phyloP scores from a whole-genome alignment of 164 flowering plant genomes.

The Litsea cubeba region DNA sequence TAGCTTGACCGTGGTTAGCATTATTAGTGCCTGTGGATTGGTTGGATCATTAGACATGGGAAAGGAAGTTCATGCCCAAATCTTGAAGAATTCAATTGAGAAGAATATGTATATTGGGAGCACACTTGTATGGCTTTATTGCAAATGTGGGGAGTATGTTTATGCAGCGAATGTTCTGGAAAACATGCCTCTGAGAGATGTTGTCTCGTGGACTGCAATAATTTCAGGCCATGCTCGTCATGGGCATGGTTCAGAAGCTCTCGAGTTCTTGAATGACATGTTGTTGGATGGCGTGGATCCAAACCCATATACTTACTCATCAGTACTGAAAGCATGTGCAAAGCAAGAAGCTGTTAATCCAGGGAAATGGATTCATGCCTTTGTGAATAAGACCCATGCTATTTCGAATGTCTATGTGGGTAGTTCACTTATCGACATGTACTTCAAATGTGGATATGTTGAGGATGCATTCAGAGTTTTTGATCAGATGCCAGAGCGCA shows the following conservation, averaged over 20 bases:
- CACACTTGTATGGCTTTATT: slow-evolving; percentile 82
- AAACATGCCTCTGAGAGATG: slow-evolving; percentile 66
- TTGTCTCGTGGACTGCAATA: slow-evolving; percentile 82
- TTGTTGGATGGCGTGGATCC: slow-evolving; percentile 75
- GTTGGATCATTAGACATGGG: slow-evolving; percentile 43
- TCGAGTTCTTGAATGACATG: slow-evolving; percentile 60
- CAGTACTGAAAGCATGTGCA: slow-evolving; percentile 84
- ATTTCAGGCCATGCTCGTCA: slow-evolving; percentile 63
- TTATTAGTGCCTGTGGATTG: slow-evolving; percentile 73
- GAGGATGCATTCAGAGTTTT: slow-evolving; percentile 69
- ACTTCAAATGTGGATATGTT: slow-evolving; percentile 75
- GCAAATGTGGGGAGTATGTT: slow-evolving; percentile 48
- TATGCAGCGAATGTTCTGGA: slow-evolving; percentile 54
- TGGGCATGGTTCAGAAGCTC: slow-evolving; percentile 67
- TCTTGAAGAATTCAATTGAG: slow-evolving; percentile 43
- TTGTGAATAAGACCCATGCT: slow-evolving; percentile 48
- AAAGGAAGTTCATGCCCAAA: slow-evolving; percentile 75
- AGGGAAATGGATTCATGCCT: slow-evolving; percentile 68
- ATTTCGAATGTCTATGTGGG: slow-evolving; percentile 70
- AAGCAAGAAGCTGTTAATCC: slow-evolving; percentile 43
- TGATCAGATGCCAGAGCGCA: slow-evolving; percentile 64
- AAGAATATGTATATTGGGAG: slow-evolving; percentile 53
- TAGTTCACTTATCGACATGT: slow-evolving; percentile 77
- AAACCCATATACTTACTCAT: slow-evolving; percentile 75
- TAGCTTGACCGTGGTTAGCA: slow-evolving; percentile 62